phyloP scores from a whole-genome alignment of 495 filamentous ascomycete genomes.

The Staphylotrichum tortipilum region DNA sequence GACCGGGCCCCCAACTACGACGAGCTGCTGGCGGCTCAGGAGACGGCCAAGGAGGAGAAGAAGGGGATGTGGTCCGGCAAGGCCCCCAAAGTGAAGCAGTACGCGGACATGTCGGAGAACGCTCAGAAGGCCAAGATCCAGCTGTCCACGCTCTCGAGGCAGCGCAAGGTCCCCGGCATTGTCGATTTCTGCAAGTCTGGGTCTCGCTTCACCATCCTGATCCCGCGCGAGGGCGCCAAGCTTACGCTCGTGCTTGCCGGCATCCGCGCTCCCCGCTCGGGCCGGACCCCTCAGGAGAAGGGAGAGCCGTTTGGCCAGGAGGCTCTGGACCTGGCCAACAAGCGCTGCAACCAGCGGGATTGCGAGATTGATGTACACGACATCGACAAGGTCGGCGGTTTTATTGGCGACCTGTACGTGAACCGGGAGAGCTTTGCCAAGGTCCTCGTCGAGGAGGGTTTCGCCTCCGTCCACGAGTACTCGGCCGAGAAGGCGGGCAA shows the following conservation, averaged over 20 bases:
- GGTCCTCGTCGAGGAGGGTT: constrained; percentile 83
- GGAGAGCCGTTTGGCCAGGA: constrained; percentile 93
- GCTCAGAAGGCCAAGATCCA: constrained; percentile 93
- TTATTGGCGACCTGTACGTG: constrained; percentile 90
- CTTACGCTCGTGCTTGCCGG: constrained; percentile 92
- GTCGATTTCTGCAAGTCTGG: constrained; percentile 97
- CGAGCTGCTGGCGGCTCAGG: constrained; percentile 80
- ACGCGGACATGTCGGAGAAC: constrained; percentile 82
- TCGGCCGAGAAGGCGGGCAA: constrained; percentile 94
- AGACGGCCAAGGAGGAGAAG: constrained; percentile 66
- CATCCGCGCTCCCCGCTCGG: constrained; percentile 87
- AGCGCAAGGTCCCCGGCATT: constrained; percentile 85
- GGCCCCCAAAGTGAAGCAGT: constrained; percentile 66
- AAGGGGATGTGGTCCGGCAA: constrained; percentile 95
- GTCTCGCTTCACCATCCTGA: constrained; percentile 84
- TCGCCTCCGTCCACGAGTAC: constrained; percentile 85
- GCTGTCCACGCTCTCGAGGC: constrained; percentile 72
- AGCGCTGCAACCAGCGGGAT: constrained; percentile 84
- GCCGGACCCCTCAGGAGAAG: constrained; percentile 68
- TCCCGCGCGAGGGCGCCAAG: constrained; percentile 89
- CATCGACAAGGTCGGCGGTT: constrained; percentile 91
- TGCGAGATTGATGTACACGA: constrained; percentile 94
- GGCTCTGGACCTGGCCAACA: constrained; percentile 81
- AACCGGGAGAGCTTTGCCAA: constrained; percentile 97
- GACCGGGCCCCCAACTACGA: constrained; percentile 93